These are phyloP conservation scores for Pyrus bretschneideri DNA, from an alignment of 306 rosid genomes.

Conservation along the genomic window DNA sequence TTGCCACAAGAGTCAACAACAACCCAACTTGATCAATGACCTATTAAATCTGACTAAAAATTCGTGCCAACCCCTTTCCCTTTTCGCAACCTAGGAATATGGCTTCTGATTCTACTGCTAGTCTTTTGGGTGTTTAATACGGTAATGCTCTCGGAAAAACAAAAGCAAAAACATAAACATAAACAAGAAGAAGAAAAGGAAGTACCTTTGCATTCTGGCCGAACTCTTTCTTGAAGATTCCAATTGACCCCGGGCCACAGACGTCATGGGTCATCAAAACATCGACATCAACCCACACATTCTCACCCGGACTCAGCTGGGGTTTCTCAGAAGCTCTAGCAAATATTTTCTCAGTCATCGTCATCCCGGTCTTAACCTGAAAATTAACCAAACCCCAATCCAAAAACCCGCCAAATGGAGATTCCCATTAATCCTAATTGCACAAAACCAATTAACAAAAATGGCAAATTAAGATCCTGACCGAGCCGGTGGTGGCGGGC, in stretches of 20 bases:
- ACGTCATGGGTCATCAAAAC: constrained; percentile 95
- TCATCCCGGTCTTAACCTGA: constrained; percentile 85
- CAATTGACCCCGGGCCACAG: constrained; percentile 90
- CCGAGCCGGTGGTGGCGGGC: constrained; percentile 67
- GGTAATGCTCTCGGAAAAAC: neutral
- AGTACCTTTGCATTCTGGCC: constrained; percentile 81
- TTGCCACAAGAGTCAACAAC: neutral
- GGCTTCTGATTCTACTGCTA: neutral
- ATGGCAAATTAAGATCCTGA: neutral
- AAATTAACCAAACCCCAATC: constrained; percentile 7
- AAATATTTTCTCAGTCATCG: constrained; percentile 88
- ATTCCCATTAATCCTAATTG: constrained; percentile 11
- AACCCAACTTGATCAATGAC: neutral
- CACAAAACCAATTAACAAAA: neutral
- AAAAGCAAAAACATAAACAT: too few relatives aligned
- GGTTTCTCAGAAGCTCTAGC: constrained; percentile 73
- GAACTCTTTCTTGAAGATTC: constrained; percentile 88
- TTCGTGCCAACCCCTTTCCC: neutral
- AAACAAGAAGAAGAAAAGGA: neutral
- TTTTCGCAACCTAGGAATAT: neutral
- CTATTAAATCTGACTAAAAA: neutral
- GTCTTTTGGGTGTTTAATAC: neutral
- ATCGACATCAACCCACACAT: constrained; percentile 82
- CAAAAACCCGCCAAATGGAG: constrained; percentile 1
- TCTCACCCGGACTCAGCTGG: constrained; percentile 72